Evolutionary conservation across 345 rosid genomes (phyloP).

Genomic region (Euclidium syriacum): DNA sequence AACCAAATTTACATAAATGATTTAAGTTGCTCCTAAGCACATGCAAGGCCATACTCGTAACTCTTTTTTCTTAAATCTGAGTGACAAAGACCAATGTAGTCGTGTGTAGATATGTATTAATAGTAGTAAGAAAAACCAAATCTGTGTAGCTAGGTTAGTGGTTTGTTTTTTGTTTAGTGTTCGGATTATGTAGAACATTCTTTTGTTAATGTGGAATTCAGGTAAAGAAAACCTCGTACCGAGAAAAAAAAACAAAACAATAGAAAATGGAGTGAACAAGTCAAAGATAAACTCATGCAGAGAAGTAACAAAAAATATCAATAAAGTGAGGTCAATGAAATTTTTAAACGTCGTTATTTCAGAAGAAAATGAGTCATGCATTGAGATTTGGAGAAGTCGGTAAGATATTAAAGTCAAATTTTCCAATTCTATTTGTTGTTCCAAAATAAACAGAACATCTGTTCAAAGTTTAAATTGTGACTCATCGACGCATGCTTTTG

Average conservation of each 20-base stretch:
- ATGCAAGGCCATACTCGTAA: neutral
- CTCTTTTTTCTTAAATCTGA: neutral
- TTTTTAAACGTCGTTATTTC: neutral
- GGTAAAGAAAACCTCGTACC: conserved; percentile 17
- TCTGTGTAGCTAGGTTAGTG: neutral
- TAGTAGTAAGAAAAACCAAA: too few relatives aligned
- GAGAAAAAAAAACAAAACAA: neutral
- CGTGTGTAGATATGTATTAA: neutral
- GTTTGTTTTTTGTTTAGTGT: neutral
- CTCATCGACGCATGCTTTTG: neutral
- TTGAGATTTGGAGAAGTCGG: conserved; percentile 5
- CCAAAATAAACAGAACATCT: conserved; percentile 3
- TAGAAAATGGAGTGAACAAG: conserved; percentile 18
- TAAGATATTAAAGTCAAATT: conserved; percentile 14
- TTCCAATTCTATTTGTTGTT: conserved; percentile 8
- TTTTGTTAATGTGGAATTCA: neutral
- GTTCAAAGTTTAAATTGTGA: neutral
- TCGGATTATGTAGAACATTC: neutral
- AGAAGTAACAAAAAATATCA: neutral
- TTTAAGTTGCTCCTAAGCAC: neutral
- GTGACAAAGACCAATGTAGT: neutral
- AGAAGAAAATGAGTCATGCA: too few relatives aligned
- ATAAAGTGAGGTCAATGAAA: conserved; percentile 3
- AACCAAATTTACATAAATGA: neutral
- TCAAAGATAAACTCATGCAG: conserved; percentile 21